A percentile compares a stretch with the other conserved stretches of the same genome.
phyloP scores from a whole-genome alignment of 73 alveolate species.

The Tetrahymena thermophila region DNA sequence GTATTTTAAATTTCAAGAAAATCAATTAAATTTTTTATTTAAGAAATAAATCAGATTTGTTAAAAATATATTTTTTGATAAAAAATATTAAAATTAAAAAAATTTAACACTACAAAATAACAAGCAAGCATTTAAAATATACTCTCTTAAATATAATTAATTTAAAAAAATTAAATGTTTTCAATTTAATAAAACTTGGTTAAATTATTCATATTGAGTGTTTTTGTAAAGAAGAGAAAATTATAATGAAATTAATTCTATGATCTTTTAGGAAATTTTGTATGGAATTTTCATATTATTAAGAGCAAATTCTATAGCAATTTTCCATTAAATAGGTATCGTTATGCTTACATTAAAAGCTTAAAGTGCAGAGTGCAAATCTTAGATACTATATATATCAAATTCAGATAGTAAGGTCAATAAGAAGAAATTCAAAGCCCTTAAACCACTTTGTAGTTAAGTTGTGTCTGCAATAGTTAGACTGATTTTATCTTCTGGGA shows the following conservation, averaged over 20 bases:
- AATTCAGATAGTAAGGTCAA: background rate
- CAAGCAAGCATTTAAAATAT: no score
- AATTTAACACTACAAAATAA: background rate
- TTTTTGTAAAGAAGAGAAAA: background rate
- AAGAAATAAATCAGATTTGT: no score
- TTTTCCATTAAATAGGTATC: background rate
- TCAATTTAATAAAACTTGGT: background rate
- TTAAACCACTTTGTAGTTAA: background rate
- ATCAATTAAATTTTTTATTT: no score
- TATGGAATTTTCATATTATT: background rate
- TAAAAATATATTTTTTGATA: no score
- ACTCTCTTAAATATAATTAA: no score
- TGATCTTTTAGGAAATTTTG: background rate
- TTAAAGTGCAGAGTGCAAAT: background rate
- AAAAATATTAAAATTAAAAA: no score
- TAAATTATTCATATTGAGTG: background rate
- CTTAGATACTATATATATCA: background rate
- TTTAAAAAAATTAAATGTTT: background rate
- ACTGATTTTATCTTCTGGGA: background rate
- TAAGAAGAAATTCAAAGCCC: background rate
- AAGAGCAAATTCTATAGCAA: background rate
- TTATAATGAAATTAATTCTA: background rate
- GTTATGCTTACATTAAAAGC: background rate
- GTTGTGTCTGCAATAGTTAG: background rate
- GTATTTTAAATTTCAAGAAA: no score